phyloP scores from a whole-genome alignment of 768 basidiomycete species.

The Ramaria sp. region DNA sequence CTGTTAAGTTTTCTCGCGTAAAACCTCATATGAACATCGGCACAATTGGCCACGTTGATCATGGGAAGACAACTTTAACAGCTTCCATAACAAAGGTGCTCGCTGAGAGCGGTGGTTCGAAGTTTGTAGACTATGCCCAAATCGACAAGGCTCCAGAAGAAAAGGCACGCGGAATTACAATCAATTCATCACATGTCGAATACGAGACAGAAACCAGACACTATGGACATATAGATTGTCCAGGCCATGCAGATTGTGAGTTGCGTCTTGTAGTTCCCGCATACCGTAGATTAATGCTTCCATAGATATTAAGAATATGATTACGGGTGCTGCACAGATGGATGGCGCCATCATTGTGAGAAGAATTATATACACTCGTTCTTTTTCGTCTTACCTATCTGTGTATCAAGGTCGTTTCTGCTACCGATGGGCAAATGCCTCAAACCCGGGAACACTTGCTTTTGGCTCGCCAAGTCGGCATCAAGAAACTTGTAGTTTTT shows the following conservation, averaged over 20 bases:
- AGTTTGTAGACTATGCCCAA: slow-evolving; percentile 91
- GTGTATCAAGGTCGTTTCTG: slow-evolving; percentile 58
- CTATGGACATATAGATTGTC: slow-evolving; percentile 98
- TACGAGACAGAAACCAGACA: slow-evolving; percentile 87
- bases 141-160: slow-evolving; percentile 99
- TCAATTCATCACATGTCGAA: slow-evolving; percentile 97
- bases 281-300: slow-evolving; percentile 9
- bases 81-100: slow-evolving; percentile 94
- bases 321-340: slow-evolving; percentile 97
- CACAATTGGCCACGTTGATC: slow-evolving; percentile 95
- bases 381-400: neutral
- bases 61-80: slow-evolving; percentile 96
- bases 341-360: slow-evolving; percentile 79
- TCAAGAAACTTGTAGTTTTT: slow-evolving; percentile 96
- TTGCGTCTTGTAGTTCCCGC: slow-evolving; percentile 10
- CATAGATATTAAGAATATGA: slow-evolving; percentile 95
- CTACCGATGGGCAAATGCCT: slow-evolving; percentile 99
- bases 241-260: slow-evolving; percentile 90
- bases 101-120: slow-evolving; percentile 57
- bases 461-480: slow-evolving; percentile 94
- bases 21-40: slow-evolving; percentile 96
- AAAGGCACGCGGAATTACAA: slow-evolving; percentile 98
- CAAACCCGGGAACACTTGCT: slow-evolving; percentile 98
- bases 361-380: neutral
- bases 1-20: slow-evolving; percentile 49